These are phyloP conservation scores for Lipomyces starkeyi DNA, from an alignment of 805 yeast species.

Conservation along the genomic window DNA sequence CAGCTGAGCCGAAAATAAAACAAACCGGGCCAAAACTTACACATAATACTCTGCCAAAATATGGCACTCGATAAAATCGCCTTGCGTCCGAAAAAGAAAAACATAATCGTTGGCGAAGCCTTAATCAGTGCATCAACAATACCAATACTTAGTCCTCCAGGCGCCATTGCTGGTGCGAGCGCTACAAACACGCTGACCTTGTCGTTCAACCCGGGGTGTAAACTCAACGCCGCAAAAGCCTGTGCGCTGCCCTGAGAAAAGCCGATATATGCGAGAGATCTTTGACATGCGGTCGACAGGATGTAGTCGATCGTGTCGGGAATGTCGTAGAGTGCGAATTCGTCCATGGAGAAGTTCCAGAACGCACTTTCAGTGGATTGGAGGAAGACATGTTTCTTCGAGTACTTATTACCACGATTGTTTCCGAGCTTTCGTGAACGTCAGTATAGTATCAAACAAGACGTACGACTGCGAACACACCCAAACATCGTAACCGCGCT, in stretches of 20 bases:
- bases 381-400: conserved; percentile 70
- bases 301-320: conserved; percentile 83
- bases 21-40: conserved; percentile 3
- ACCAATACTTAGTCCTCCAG: conserved; percentile 79
- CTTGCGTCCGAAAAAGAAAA: conserved; percentile 71
- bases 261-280: conserved; percentile 72
- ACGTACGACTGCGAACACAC: conserved; percentile 1
- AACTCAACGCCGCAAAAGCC: conserved; percentile 79
- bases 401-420: conserved; percentile 91
- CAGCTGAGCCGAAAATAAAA: background rate
- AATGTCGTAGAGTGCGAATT: conserved; percentile 87
- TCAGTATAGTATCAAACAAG: background rate
- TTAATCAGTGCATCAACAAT: conserved; percentile 75
- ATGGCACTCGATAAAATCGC: conserved; percentile 76
- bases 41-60: conserved; percentile 78
- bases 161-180: conserved; percentile 93
- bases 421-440: conserved; percentile 76
- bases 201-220: conserved; percentile 64
- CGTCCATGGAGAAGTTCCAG: conserved; percentile 93
- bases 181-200: conserved; percentile 69
- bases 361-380: conserved; percentile 57
- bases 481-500: conserved; percentile 82
- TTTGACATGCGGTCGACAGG: conserved; percentile 55
- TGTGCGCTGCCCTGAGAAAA: conserved; percentile 96
- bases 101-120: conserved; percentile 76